Evolutionary conservation across 768 basidiomycete species (phyloP).

Genomic region (Collybia nuda): DNA sequence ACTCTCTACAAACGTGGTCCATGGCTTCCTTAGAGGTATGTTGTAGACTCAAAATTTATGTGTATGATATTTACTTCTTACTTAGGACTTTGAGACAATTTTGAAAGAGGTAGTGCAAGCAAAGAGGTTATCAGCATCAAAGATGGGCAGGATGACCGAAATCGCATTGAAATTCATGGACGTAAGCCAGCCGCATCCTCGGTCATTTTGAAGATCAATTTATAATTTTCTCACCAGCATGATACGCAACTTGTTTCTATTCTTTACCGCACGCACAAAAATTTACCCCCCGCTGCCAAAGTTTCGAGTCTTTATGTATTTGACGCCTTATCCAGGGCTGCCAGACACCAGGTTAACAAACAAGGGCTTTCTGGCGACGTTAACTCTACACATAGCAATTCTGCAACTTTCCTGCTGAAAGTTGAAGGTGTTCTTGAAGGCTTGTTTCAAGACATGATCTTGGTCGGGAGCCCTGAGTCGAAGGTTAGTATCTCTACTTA

Average conservation of each 20-base stretch:
- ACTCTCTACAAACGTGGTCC: constrained; percentile 12
- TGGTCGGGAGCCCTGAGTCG: constrained; percentile 62
- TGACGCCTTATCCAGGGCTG: constrained; percentile 89
- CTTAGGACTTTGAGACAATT: constrained; percentile 78
- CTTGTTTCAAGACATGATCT: constrained; percentile 81
- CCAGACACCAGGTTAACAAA: constrained; percentile 67
- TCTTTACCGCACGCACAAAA: constrained; percentile 87
- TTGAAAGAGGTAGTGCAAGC: constrained; percentile 81
- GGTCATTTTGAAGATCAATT: background rate
- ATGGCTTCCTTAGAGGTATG: constrained; percentile 46
- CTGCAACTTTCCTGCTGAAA: constrained; percentile 84
- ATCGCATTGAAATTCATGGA: constrained; percentile 76
- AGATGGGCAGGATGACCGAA: constrained; percentile 77
- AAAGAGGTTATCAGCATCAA: constrained; percentile 84
- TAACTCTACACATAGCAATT: constrained; percentile 60
- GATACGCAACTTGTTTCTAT: constrained; percentile 88
- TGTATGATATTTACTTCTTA: constrained; percentile 2
- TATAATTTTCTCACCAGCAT: constrained; percentile 43
- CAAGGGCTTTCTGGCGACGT: constrained; percentile 56
- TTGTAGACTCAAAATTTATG: constrained; percentile 3
- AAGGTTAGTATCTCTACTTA: constrained; percentile 68
- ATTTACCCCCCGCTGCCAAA: constrained; percentile 65
- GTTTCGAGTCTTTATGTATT: constrained; percentile 91
- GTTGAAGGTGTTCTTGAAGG: constrained; percentile 90
- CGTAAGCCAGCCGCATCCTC: constrained; percentile 41